phyloP scores from a whole-genome alignment of 176 grass and related monocot species.

The Avena insularis region DNA sequence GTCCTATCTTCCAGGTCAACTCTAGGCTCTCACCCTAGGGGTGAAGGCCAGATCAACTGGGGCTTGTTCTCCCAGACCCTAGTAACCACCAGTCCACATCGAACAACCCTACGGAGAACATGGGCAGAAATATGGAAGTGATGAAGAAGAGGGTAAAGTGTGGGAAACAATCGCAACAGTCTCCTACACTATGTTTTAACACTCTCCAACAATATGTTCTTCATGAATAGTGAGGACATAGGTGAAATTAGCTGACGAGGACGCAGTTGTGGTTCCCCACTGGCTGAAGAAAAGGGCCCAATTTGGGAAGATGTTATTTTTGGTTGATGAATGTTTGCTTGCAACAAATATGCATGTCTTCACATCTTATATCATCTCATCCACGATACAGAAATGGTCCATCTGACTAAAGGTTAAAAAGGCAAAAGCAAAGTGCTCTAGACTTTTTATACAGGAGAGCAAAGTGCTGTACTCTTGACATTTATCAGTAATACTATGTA shows the following conservation, averaged over 20 bases:
- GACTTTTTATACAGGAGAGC: background rate
- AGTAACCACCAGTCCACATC: background rate
- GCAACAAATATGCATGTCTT: background rate
- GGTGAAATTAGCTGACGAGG: background rate
- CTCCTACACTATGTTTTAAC: background rate
- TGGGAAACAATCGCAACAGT: background rate
- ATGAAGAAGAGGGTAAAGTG: background rate
- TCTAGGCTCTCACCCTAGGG: background rate
- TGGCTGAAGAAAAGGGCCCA: background rate
- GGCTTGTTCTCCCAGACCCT: background rate
- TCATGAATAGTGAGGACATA: background rate
- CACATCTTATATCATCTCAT: background rate
- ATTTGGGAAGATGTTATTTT: background rate
- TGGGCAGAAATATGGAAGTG: constrained; percentile 7
- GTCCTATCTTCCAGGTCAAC: constrained; percentile 18
- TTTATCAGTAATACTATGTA: background rate
- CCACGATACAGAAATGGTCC: background rate
- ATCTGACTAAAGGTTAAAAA: background rate
- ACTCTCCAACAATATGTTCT: background rate
- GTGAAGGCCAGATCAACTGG: background rate
- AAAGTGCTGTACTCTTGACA: background rate
- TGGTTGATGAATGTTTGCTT: background rate
- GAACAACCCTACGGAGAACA: background rate
- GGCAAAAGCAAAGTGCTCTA: background rate
- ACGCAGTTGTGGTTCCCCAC: background rate